Conservation (phyloP, 345 rosid genomes). For the Citrus maxima region DNA sequence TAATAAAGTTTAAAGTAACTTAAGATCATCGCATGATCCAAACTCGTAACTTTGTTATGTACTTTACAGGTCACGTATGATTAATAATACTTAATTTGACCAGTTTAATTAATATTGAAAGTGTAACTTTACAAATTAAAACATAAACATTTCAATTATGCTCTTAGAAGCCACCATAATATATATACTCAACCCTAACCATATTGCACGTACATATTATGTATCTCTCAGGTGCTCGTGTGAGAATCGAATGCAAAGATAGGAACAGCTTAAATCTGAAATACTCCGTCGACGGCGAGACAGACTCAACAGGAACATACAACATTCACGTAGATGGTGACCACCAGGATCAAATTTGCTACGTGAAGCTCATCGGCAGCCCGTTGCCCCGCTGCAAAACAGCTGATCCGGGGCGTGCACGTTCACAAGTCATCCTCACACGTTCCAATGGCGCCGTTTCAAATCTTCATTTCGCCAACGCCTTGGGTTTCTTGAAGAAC, state of each 20-base stretch:
- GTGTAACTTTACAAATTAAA: not conserved
- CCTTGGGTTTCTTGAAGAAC: slow-evolving; percentile 59
- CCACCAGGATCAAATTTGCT: slow-evolving; percentile 54
- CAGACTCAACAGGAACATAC: slow-evolving; percentile 45
- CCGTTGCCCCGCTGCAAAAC: slow-evolving; percentile 32
- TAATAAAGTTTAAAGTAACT: too few relatives aligned
- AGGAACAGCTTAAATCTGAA: slow-evolving; percentile 22
- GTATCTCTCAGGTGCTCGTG: slow-evolving; percentile 43
- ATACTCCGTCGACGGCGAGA: slow-evolving; percentile 29
- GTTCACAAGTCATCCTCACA: slow-evolving; percentile 57
- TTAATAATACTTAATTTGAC: too few relatives aligned
- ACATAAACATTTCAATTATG: too few relatives aligned
- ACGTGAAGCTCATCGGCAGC: slow-evolving; percentile 45
- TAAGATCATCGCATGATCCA: not conserved
- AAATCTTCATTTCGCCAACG: slow-evolving; percentile 48
- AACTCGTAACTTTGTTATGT: too few relatives aligned
- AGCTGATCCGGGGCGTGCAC: slow-evolving; percentile 40
- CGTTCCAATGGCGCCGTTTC: slow-evolving; percentile 57
- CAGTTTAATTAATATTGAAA: too few relatives aligned
- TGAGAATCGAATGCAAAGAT: slow-evolving; percentile 52
- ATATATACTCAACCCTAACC: not conserved
- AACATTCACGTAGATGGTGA: slow-evolving; percentile 47
- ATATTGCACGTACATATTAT: not conserved
- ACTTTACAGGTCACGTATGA: too few relatives aligned
- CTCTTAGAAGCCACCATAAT: not conserved